phyloP scores from a whole-genome alignment of 495 filamentous ascomycete species.

The Clavariopsis aquatica region DNA sequence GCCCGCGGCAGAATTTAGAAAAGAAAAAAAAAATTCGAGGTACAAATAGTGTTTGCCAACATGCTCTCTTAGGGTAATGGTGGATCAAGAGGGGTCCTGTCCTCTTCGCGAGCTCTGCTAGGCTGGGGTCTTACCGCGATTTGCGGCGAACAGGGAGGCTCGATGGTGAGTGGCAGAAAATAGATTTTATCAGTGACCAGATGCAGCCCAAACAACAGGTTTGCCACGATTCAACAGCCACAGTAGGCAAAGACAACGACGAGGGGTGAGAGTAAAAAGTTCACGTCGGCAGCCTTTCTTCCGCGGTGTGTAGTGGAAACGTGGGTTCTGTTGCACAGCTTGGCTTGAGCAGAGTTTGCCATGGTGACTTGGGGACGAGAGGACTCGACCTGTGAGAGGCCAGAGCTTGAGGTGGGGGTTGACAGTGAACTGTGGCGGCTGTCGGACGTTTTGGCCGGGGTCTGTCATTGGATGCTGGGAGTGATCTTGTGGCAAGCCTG shows the following conservation, averaged over 20 bases:
- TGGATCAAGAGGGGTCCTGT: slow-evolving; percentile 3
- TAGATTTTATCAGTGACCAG: slow-evolving; percentile 20
- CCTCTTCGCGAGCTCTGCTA: not conserved
- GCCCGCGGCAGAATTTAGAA: not conserved
- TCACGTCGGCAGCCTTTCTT: not conserved
- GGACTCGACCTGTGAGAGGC: not conserved
- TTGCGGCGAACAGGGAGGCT: not conserved
- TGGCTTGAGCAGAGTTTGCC: not conserved
- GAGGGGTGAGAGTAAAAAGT: not conserved
- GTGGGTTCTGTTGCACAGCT: not conserved
- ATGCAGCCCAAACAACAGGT: slow-evolving; percentile 3
- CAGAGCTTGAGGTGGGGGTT: slow-evolving; percentile 7
- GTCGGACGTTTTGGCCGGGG: not conserved
- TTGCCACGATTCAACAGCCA: not conserved
- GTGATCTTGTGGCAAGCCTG: not conserved
- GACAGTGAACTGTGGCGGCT: not conserved
- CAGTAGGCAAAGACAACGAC: not conserved
- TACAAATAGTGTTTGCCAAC: slow-evolving; percentile 15
- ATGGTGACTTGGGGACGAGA: too few species aligned
- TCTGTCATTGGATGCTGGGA: slow-evolving; percentile 1
- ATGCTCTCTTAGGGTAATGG: not conserved
- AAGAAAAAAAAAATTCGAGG: too few species aligned
- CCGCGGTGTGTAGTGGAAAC: not conserved
- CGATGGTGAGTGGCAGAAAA: slow-evolving; percentile 4
- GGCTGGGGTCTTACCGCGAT: not conserved